Evolutionary conservation across 2,329 filamentous ascomycete genomes (phyloP), one percentile per base, ranked within the genome.

Genomic region (Thermothelomyces thermophilus): DNA sequence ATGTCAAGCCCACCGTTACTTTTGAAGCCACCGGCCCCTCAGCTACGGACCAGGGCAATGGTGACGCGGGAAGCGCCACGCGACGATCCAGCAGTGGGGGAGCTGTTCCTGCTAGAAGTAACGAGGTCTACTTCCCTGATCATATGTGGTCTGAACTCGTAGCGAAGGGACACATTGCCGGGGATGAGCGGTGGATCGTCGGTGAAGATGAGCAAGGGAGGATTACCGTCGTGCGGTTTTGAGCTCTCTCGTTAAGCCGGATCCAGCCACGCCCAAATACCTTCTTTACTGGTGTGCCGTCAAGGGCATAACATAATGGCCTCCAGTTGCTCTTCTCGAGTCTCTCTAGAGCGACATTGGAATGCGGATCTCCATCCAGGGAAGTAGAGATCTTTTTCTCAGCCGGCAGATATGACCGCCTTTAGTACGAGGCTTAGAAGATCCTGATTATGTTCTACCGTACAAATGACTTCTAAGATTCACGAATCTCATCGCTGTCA

Each of bases 181-280:
- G 80, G 1, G 77, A 81, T 53, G 80, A 84, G 62, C 65, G 77
- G 48, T 83, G 79, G 72, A 46, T 84, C n/a, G 63, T 84, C 10
- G 80, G 81, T 0, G 76, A 83, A 64, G 80, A 79, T 59, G 54
- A 56, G 41, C 42, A n/a, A 37, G 56, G 16, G 50, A 57, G 19
- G 44, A 49, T 16, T 52, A 41, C 1, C 40, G 46, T 2, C 50
- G 50, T 44, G 50, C 62, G 58, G 46, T 56, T 53, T 1, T 59
- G 5, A 20, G 26, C 9, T 28, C 46, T 19, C 41, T 17, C 16
- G n/a, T 54, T 4, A 20, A 37, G 20, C 19, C 34, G 35, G 9
- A 17, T 11, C 3, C 26, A 3, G 31, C 37, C 2, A 28, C 43
- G 13, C 51, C 51, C 2, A 4, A 13, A 22, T 52, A 56, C 13